Base-by-base conservation (phyloP, 805 yeast species). In the Lachancea nothofagi region DNA sequence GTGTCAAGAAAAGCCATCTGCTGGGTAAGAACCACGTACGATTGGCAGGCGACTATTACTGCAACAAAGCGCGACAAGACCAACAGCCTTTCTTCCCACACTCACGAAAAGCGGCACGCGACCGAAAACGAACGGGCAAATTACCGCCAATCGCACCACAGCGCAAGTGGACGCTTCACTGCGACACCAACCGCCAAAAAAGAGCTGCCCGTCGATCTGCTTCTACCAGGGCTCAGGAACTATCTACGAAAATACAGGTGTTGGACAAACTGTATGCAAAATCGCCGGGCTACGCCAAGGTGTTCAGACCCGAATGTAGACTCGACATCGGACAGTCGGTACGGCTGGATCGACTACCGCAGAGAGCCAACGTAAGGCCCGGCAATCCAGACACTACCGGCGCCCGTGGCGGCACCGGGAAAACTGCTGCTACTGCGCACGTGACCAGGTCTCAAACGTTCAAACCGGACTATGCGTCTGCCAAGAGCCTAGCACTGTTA, bases 1-100 rank as follows among this genome's bases (percentile, higher is more conserved):
- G 93, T 64, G 96, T 87, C 40, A 65, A 95, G 17, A 80, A 82
- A 53, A 78, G 87, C 29, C 96, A 87, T 61, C 59, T 83, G 29
- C 66, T 72, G 28, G 96, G 96, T 7, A 77, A 75, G 50, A 80
- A 83, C 59, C 96, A 87, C 60, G 67, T 83, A 30, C 71, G 74
- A 44, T 69, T 74, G 39, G 83, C 82, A 36, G 78, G 87, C 43
- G 83, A 81, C 41, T 86, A 84, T 65, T 87, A 83, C 55, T 84
- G 83, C 50, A 63, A 69, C 52, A 54, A 49, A 32, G 48, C 47
- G 33, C 33, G 33, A 18, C 40, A 36, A 26, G 28, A 23, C 5
- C 24, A 21, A 13, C 29, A 33, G 15, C 33, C 32, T 13, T 17
- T 33, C 6, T 18, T 38, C 21, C 30, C 31, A 20, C 18, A 20